Evolutionary conservation across 129 eudicot species (phyloP), one percentile per base, ranked within the genome.

Genomic region (Solidago caesia): DNA sequence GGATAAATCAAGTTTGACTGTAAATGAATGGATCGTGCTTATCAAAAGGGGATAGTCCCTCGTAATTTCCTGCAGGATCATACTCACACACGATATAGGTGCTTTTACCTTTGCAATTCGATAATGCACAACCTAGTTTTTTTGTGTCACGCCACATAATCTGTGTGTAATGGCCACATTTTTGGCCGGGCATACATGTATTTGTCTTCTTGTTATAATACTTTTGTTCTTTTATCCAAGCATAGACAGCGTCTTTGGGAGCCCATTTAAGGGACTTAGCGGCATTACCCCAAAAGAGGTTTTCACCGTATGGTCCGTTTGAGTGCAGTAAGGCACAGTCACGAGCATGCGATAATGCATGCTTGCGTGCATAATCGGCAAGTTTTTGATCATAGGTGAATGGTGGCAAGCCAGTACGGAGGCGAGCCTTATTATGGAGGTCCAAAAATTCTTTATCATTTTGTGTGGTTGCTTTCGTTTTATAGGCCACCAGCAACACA

Each of bases 91-190:
- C 71, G 8, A 76, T 69, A 0, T 56, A 68, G 2, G 73, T 71
- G 52, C 68, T 55, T 53, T 64, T 72, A 10, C 71, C 72, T 6
- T 55, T 79, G 60, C 82, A 79, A 64, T 44, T 64, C 3, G 26
- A 44, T 57, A 39, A 64, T 6, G 84, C 85, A 68, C 92, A 88
- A 27, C 89, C 92, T 0, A 88, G 21, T n/a, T 73, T 46, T 39
- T n/a, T 46, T 14, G 81, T 82, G 33, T 80, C 81, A 41, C 80
- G 80, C 92, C 89, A 88, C 66, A 88, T 78, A 13, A 88, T 66
- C 75, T 88, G 93, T 5, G 88, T 85, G 65, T 85, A 88, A 76
- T 88, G 92, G 2, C 92, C 92, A 42, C 92, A 88, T 53, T 77
- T 27, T 74, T 71, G 73, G 9, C 86, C 83, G 0, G 45, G 16